Percentiles rank a stretch among this genome's conserved stretches.
These are phyloP conservation scores for Lobulomyces angularis DNA, from an alignment of 192 early-diverging fungal genomes.

Conservation along the genomic window DNA sequence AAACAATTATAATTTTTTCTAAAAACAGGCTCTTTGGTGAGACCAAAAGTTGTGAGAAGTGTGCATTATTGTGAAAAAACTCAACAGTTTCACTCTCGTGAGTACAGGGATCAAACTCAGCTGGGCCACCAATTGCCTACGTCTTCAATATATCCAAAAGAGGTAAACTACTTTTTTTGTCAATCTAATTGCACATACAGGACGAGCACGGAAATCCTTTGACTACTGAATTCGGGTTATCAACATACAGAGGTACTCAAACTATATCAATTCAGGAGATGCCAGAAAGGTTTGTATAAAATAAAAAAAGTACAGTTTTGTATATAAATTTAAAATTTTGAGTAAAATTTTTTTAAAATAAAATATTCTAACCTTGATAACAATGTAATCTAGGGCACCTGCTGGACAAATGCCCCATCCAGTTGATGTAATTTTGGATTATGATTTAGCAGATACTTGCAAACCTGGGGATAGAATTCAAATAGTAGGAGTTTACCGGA, in stretches of 20 bases:
- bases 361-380: too few relatives aligned
- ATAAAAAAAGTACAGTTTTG: too few relatives aligned
- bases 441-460: conserved; percentile 86
- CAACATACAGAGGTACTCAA: conserved; percentile 84
- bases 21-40: conserved; percentile 69
- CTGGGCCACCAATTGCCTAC: conserved; percentile 56
- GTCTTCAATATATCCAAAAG: conserved; percentile 78
- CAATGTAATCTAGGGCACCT: too few relatives aligned
- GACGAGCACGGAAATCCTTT: conserved; percentile 87
- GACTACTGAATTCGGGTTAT: conserved; percentile 85
- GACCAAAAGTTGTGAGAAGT: conserved; percentile 82
- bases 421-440: conserved; percentile 87
- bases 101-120: conserved; percentile 80
- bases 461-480: conserved; percentile 95
- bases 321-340: too few relatives aligned
- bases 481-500: conserved; percentile 84
- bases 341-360: too few relatives aligned
- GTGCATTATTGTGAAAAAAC: conserved; percentile 89
- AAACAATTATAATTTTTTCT: neutral
- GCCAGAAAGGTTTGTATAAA: too few relatives aligned
- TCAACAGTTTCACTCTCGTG: conserved; percentile 62
- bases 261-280: conserved; percentile 93
- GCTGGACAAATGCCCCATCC: conserved; percentile 87
- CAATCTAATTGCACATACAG: conserved; percentile 13
- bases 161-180: conserved; percentile 22